Evolutionary conservation across 1,139 yeast genomes (phyloP).

Genomic region (Debaryomycetaceae sp.): DNA sequence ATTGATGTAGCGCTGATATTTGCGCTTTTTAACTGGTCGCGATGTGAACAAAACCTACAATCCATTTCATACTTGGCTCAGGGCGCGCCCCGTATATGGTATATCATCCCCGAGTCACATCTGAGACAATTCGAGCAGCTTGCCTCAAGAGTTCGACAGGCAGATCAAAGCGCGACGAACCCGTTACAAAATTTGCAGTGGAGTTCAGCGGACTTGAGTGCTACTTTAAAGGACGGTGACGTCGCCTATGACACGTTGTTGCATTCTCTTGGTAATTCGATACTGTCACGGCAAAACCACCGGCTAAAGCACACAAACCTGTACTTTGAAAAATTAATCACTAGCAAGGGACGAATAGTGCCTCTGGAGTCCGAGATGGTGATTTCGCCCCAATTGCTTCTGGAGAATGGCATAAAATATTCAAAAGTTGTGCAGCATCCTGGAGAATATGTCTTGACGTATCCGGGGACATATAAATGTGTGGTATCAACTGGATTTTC

Average conservation of each 20-base stretch:
- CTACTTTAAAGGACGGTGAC: slow-evolving; percentile 9
- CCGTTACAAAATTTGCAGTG: slow-evolving; percentile 13
- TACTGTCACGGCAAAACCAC: slow-evolving; percentile 14
- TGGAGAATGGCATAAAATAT: slow-evolving; percentile 34
- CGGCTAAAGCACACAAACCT: slow-evolving; percentile 16
- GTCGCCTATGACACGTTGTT: slow-evolving; percentile 13
- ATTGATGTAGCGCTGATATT: slow-evolving; percentile 50
- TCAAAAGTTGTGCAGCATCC: slow-evolving; percentile 42
- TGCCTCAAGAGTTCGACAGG: slow-evolving; percentile 9
- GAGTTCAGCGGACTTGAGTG: slow-evolving; percentile 10
- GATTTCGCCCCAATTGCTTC: slow-evolving; percentile 39
- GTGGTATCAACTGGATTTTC: slow-evolving; percentile 43
- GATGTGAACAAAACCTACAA: slow-evolving; percentile 69
- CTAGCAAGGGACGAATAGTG: slow-evolving; percentile 6
- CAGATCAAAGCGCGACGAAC: slow-evolving; percentile 10
- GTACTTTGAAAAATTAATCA: slow-evolving; percentile 16
- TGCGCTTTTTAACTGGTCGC: slow-evolving; percentile 62
- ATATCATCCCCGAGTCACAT: slow-evolving; percentile 62
- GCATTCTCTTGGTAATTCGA: slow-evolving; percentile 21
- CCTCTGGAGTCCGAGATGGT: slow-evolving; percentile 28
- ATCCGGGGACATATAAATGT: slow-evolving; percentile 43
- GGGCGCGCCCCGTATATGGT: slow-evolving; percentile 72
- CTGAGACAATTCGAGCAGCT: slow-evolving; percentile 51
- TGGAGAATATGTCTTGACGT: slow-evolving; percentile 49
- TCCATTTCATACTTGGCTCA: slow-evolving; percentile 55